Conservation (phyloP, 2,329 filamentous ascomycete species). For the Fusarium scirpi region DNA sequence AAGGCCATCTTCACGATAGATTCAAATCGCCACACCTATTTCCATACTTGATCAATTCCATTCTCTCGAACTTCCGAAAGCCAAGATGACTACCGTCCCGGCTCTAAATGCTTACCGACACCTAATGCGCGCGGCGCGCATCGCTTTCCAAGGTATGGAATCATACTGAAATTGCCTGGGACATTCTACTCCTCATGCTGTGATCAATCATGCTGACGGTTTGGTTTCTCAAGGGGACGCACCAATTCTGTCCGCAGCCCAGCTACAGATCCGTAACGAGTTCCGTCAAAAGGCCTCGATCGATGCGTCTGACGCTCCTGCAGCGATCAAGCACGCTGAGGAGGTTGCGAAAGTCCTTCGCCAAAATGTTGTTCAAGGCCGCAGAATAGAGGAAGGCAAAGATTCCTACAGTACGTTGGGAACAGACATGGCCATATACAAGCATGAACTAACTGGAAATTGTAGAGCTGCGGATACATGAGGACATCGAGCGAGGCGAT, state of each 20-base stretch:
- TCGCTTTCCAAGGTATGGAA: slow-evolving; percentile 82
- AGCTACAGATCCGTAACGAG: slow-evolving; percentile 75
- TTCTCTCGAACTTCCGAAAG: not conserved
- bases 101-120: slow-evolving; percentile 83
- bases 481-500: slow-evolving; percentile 90
- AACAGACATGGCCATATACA: not conserved
- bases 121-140: slow-evolving; percentile 81
- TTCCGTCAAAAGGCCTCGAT: slow-evolving; percentile 78
- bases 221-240: slow-evolving; percentile 70
- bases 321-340: slow-evolving; percentile 81
- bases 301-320: slow-evolving; percentile 65
- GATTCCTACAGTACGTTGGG: slow-evolving; percentile 67
- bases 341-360: slow-evolving; percentile 84
- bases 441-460: not conserved
- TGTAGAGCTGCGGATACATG: slow-evolving; percentile 86
- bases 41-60: no score
- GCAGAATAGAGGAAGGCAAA: slow-evolving; percentile 55
- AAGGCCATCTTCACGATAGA: slow-evolving; percentile 4
- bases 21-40: not conserved
- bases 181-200: not conserved
- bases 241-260: slow-evolving; percentile 76
- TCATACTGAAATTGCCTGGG: not conserved
- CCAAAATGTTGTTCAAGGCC: slow-evolving; percentile 91
- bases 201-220: not conserved
- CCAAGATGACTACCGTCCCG: slow-evolving; percentile 57